Percentiles rank a stretch among this genome's conserved stretches.
phyloP scores from a whole-genome alignment of 495 filamentous ascomycete species.

The Staphylotrichum tortipilum region DNA sequence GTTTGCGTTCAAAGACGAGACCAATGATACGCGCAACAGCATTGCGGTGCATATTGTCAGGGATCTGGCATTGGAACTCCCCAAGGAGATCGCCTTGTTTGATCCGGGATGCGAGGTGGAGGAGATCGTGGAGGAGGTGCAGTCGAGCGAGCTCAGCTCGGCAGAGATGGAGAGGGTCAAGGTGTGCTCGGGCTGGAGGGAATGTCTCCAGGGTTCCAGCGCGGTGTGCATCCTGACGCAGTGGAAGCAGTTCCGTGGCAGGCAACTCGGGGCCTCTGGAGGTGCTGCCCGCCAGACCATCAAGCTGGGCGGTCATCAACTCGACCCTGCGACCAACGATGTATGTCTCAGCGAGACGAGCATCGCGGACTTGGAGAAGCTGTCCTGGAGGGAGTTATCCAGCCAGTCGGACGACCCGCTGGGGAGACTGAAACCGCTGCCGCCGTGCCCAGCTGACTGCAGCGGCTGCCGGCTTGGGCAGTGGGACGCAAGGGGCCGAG shows the following conservation, averaged over 20 bases:
- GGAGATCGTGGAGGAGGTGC: constrained; percentile 36
- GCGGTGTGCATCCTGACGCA: constrained; percentile 24
- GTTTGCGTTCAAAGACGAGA: constrained; percentile 77
- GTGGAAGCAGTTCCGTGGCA: constrained; percentile 28
- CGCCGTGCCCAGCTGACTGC: constrained; percentile 18
- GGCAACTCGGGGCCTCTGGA: not conserved
- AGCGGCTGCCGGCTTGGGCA: constrained; percentile 20
- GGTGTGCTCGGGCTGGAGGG: constrained; percentile 33
- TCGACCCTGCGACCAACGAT: not conserved
- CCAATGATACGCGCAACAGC: constrained; percentile 67
- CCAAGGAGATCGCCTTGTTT: constrained; percentile 60
- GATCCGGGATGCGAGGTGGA: constrained; percentile 54
- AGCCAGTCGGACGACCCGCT: constrained; percentile 16
- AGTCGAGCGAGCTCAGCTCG: constrained; percentile 24
- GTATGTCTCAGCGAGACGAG: constrained; percentile 16
- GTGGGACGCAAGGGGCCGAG: constrained; percentile 10
- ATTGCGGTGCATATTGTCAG: constrained; percentile 61
- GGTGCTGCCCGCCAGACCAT: not conserved
- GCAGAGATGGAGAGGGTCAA: constrained; percentile 31
- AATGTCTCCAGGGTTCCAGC: constrained; percentile 35
- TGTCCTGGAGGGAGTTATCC: not conserved
- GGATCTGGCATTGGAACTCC: constrained; percentile 53
- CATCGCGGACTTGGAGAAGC: constrained; percentile 15
- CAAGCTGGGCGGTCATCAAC: not conserved
- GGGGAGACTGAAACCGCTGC: constrained; percentile 15